phyloP scores from a whole-genome alignment of 768 basidiomycete species.

The Clitopilus passeckerianus region DNA sequence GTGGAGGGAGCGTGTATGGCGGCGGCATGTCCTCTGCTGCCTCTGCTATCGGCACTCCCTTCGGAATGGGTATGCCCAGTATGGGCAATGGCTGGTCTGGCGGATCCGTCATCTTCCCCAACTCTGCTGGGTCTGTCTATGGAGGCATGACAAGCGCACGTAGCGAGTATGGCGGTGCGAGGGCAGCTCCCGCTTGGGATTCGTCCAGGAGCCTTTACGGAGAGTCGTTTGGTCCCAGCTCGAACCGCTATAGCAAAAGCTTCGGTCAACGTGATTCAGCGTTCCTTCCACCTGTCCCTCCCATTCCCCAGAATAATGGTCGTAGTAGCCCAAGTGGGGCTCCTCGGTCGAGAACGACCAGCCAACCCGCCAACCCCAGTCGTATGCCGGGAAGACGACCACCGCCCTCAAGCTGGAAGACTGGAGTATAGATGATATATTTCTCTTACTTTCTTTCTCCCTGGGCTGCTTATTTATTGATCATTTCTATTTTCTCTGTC shows the following conservation, averaged over 20 bases:
- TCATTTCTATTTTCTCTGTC: slow-evolving; percentile 17
- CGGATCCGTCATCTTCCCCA: slow-evolving; percentile 47
- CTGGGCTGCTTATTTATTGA: slow-evolving; percentile 1
- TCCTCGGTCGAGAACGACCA: slow-evolving; percentile 35
- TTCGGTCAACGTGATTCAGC: slow-evolving; percentile 25
- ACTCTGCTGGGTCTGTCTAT: slow-evolving; percentile 50
- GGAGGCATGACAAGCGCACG: slow-evolving; percentile 47
- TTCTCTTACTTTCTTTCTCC: slow-evolving; percentile 7
- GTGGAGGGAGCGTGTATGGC: slow-evolving; percentile 16
- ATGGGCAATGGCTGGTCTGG: slow-evolving; percentile 40
- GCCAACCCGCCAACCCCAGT: slow-evolving; percentile 36
- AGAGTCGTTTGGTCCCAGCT: slow-evolving; percentile 48
- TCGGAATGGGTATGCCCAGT: slow-evolving; percentile 24
- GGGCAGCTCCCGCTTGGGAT: slow-evolving; percentile 29
- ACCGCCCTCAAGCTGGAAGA: slow-evolving; percentile 65
- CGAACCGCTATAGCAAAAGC: slow-evolving; percentile 15
- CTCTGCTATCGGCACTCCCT: slow-evolving; percentile 27
- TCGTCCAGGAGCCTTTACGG: slow-evolving; percentile 69
- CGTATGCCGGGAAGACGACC: slow-evolving; percentile 27
- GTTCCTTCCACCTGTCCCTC: slow-evolving; percentile 37
- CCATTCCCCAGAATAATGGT: slow-evolving; percentile 23
- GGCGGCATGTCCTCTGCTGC: slow-evolving; percentile 13
- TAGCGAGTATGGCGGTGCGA: slow-evolving; percentile 56
- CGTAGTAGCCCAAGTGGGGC: slow-evolving; percentile 8
- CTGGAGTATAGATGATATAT: slow-evolving; percentile 18